These are phyloP conservation scores for Tetrahymena thermophila DNA, from an alignment of 73 alveolate species.

Conservation along the genomic window DNA sequence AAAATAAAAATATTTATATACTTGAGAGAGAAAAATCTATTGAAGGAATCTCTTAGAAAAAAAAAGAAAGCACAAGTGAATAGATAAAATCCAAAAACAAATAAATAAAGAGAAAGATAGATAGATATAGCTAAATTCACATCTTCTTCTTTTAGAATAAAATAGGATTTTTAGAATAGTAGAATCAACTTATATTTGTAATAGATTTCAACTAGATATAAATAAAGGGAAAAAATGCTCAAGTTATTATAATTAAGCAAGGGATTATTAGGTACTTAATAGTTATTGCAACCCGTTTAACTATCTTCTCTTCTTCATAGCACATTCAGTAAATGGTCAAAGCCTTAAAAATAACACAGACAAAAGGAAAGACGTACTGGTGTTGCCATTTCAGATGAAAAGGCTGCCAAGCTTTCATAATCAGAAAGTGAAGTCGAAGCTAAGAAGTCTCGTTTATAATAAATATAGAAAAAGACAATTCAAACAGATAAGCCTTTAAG, in stretches of 20 bases:
- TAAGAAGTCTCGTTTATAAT: not conserved
- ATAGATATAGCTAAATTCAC: not conserved
- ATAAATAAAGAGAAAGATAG: not conserved
- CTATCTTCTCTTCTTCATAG: not conserved
- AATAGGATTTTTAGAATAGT: not conserved
- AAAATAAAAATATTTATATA: not conserved
- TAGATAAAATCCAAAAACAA: not conserved
- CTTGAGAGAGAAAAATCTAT: not conserved
- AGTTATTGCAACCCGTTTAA: not conserved
- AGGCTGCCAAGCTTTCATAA: not conserved
- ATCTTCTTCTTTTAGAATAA: not conserved
- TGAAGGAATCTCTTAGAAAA: not conserved
- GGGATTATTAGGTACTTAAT: not conserved
- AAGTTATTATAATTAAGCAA: not conserved
- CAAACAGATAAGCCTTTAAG: not conserved
- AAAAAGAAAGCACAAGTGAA: not conserved
- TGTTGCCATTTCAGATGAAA: not conserved
- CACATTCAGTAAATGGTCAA: not conserved
- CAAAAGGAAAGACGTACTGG: not conserved
- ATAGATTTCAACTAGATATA: not conserved
- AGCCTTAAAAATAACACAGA: not conserved
- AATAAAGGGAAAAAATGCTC: not conserved
- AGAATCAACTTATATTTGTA: not conserved
- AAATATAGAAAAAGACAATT: not conserved
- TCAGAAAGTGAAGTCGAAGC: conserved; percentile 1